Evolutionary conservation across 768 basidiomycete species (phyloP).

Genomic region (Hygrocybe punicea): DNA sequence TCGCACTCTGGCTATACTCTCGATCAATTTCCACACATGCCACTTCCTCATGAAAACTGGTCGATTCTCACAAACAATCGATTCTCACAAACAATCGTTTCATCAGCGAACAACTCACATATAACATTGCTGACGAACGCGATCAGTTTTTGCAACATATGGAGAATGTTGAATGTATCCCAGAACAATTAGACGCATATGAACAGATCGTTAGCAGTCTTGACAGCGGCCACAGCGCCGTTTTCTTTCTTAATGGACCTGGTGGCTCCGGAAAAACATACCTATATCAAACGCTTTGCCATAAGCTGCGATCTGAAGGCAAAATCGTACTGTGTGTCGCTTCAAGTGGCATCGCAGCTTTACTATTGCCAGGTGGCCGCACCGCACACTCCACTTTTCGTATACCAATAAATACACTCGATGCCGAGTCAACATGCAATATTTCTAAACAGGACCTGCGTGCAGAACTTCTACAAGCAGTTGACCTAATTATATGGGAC

Average conservation of each 20-base stretch:
- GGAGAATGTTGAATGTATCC: not conserved
- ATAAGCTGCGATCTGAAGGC: no score
- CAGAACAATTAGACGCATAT: not conserved
- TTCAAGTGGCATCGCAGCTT: no score
- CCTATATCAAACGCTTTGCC: no score
- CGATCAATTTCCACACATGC: not conserved
- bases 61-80: no score
- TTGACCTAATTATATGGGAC: no score
- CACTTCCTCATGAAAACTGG: not conserved
- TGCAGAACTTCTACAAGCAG: no score
- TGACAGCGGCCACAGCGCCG: not conserved
- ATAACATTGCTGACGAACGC: not conserved
- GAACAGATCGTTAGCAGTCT: not conserved
- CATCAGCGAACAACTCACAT: not conserved
- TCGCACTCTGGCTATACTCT: not conserved
- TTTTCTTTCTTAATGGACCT: no score
- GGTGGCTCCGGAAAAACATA: no score
- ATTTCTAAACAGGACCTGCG: no score
- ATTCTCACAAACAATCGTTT: not conserved
- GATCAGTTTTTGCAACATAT: not conserved
- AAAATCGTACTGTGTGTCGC: no score
- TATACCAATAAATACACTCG: conserved; percentile 38
- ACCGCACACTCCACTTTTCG: conserved; percentile 49
- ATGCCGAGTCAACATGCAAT: conserved; percentile 21
- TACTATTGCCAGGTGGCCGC: no score